These are phyloP conservation scores for Phytophthora tubulina DNA, from an alignment of 352 stramenopile genomes.

Conservation along the genomic window DNA sequence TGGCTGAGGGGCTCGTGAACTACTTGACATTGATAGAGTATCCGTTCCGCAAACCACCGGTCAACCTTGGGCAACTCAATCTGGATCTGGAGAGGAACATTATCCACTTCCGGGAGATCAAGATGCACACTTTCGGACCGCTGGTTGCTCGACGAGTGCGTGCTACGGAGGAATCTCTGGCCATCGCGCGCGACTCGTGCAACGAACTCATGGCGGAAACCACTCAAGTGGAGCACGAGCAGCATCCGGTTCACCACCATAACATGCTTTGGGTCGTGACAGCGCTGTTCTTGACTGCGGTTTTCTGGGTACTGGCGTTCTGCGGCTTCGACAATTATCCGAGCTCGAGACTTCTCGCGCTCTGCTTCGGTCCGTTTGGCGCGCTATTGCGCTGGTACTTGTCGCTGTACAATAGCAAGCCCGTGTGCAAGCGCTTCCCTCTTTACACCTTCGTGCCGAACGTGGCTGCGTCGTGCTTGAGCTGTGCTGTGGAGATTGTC, in stretches of 20 bases:
- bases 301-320: constrained; percentile 60
- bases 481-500: constrained; percentile 53
- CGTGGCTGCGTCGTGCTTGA: constrained; percentile 61
- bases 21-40: constrained; percentile 54
- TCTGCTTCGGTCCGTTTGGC: constrained; percentile 71
- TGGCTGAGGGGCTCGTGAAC: constrained; percentile 53
- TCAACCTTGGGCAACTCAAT: constrained; percentile 62
- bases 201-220: constrained; percentile 57
- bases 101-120: constrained; percentile 50
- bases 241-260: constrained; percentile 49
- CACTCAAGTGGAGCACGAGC: constrained; percentile 57
- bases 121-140: constrained; percentile 57
- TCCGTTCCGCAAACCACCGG: constrained; percentile 56
- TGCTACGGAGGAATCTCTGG: constrained; percentile 56
- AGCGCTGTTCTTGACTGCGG: constrained; percentile 35
- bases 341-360: constrained; percentile 56
- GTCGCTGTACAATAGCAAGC: constrained; percentile 59
- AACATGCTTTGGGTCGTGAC: constrained; percentile 37
- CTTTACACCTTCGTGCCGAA: constrained; percentile 76
- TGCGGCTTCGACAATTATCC: constrained; percentile 59
- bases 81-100: constrained; percentile 64
- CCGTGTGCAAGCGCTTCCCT: constrained; percentile 65
- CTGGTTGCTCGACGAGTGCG: constrained; percentile 51
- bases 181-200: constrained; percentile 51
- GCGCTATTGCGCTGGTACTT: constrained; percentile 67